Percentiles rank a stretch among this genome's conserved stretches.
These are phyloP conservation scores for Coniochaeta prunicola DNA, from an alignment of 2,329 filamentous ascomycete species.

Conservation along the genomic window DNA sequence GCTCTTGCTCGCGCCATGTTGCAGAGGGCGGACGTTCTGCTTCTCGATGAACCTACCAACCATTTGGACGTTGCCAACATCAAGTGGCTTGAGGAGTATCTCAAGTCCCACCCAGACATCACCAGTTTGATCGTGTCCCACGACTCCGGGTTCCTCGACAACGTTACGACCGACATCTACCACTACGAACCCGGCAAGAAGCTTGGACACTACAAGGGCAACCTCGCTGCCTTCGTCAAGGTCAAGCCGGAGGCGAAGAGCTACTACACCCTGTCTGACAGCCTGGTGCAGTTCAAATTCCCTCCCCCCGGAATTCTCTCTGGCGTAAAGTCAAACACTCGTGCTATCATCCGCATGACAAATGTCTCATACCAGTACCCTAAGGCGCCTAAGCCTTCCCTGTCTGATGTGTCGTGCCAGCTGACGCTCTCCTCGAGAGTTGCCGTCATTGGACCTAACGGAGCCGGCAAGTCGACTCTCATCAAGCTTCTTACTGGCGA, in stretches of 20 bases:
- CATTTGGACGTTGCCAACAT: conserved; percentile 96
- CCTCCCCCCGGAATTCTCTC: conserved; percentile 88
- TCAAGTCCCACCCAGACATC: conserved; percentile 92
- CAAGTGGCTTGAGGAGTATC: conserved; percentile 90
- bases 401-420: conserved; percentile 79
- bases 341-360: conserved; percentile 91
- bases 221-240: conserved; percentile 77
- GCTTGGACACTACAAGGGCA: conserved; percentile 77
- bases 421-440: conserved; percentile 85
- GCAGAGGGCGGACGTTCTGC: conserved; percentile 88
- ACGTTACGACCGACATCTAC: conserved; percentile 97
- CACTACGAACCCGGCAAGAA: conserved; percentile 97
- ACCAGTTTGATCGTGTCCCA: conserved; percentile 97
- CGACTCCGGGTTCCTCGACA: conserved; percentile 95
- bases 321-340: conserved; percentile 91
- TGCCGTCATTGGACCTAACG: conserved; percentile 94
- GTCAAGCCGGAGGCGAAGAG: conserved; percentile 90
- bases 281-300: conserved; percentile 94
- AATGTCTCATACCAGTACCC: conserved; percentile 92
- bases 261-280: conserved; percentile 92
- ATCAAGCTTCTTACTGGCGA: conserved; percentile 97
- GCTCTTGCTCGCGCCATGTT: conserved; percentile 94
- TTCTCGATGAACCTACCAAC: conserved; percentile 98
- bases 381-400: conserved; percentile 78
- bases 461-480: conserved; percentile 95